These are phyloP conservation scores for Talaromyces proteolyticus DNA, from an alignment of 495 filamentous ascomycete species.

Conservation along the genomic window DNA sequence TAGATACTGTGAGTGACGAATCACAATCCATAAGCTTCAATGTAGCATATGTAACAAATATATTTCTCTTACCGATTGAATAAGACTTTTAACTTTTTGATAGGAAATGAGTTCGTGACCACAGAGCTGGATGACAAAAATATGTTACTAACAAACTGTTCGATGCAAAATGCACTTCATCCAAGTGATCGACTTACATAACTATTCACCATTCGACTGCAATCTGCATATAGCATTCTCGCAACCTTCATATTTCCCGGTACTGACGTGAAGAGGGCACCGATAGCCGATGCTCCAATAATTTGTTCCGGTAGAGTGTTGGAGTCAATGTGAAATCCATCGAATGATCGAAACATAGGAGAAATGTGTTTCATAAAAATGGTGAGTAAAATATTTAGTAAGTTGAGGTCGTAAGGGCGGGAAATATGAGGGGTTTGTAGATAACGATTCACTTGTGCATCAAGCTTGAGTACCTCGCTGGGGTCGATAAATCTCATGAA, in stretches of 20 bases:
- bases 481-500: not conserved
- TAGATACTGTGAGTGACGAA: not conserved
- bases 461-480: not conserved
- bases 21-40: not conserved
- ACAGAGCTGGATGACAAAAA: too few species aligned
- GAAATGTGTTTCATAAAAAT: not conserved
- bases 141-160: too few species aligned
- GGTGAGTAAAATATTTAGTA: not conserved
- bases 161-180: too few species aligned
- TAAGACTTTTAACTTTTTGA: not conserved
- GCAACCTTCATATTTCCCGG: not conserved
- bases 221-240: not conserved
- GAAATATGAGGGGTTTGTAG: not conserved
- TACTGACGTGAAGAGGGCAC: not conserved
- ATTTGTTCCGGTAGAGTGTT: not conserved
- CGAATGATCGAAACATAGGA: not conserved
- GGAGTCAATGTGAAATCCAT: not conserved
- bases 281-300: not conserved
- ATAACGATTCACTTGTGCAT: not conserved
- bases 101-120: not conserved
- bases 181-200: not conserved
- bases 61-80: not conserved
- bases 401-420: not conserved
- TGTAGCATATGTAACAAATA: too few species aligned
- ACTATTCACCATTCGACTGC: not conserved